phyloP scores from a whole-genome alignment of 441 rosid genomes.

The Erodium trifolium region DNA sequence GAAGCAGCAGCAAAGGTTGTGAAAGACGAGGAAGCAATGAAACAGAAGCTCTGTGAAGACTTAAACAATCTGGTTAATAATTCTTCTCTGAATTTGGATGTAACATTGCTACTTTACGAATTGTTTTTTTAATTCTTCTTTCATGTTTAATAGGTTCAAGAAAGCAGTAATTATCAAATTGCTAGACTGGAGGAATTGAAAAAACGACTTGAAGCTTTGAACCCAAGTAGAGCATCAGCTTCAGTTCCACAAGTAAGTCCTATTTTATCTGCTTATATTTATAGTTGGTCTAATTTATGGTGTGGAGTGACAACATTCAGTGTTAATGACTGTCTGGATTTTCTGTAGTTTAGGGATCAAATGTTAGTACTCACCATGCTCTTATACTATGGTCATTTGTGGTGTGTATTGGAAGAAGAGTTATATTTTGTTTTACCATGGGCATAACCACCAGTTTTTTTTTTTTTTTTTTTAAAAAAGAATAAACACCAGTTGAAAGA shows the following conservation, averaged over 20 bases:
- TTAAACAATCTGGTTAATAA: conserved; percentile 57
- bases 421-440: neutral
- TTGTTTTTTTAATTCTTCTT: neutral
- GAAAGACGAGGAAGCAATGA: conserved; percentile 69
- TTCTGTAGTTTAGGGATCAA: conserved; percentile 4
- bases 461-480: no score
- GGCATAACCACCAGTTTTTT: conserved; percentile 2
- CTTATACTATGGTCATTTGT: neutral
- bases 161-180: conserved; percentile 74
- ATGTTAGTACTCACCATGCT: neutral
- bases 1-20: conserved; percentile 64
- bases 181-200: conserved; percentile 83
- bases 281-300: conserved; percentile 10
- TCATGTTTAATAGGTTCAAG: conserved; percentile 53
- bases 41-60: conserved; percentile 79
- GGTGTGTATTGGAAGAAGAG: neutral
- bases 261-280: conserved; percentile 19
- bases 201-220: conserved; percentile 71
- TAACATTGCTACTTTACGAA: conserved; percentile 10
- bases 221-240: conserved; percentile 54
- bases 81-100: conserved; percentile 19
- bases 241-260: conserved; percentile 40
- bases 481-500: neutral
- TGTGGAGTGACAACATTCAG: neutral
- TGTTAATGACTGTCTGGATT: neutral